Base-by-base conservation (phyloP, 1,139 yeast species). In the Zhuliangozyma parablackwelliae region DNA sequence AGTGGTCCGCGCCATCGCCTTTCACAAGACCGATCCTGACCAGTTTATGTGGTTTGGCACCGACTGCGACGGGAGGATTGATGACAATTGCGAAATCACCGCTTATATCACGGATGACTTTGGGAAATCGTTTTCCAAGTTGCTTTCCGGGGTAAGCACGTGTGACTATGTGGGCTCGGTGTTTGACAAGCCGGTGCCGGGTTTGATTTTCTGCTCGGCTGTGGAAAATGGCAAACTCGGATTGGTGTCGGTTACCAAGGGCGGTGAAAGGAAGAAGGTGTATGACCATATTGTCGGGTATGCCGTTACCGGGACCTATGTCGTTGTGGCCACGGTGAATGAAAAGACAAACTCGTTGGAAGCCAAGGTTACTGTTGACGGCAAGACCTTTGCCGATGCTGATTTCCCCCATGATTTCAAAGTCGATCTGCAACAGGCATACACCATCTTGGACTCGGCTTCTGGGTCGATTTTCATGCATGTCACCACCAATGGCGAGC, bases 291-390 rank as follows among this genome's bases (percentile, higher is more conserved):
- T 65, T 23, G 63, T 65, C n/a, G 75, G 72, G 0, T 63, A 57
- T 44, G 74, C 69, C 9, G 50, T 63, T 26, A 59, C 64, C 27
- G 65, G 86, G 3, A 80, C 77, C 29, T 92, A 74, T 52, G 69
- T 85, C 25, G 76, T 90, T 28, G 85, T 82, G 34, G 96, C 96
- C 0, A 96, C 96, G 0, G 63, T 70, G 2, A 65, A 81, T 6
- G 62, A 63, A 26, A 63, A 62, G 12, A 59, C 57, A 23, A 52
- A 53, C 23, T 59, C 78, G 1, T 65, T 90, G 41, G 70, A 70
- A 37, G 89, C 95, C 0, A 73, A 69, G 49, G 90, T 88, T 0
- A 82, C 97, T 1, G 73, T 80, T 28, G 95, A 92, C 60, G 98
- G 97, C n/a, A 47, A 49, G 6, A 71, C 65, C 1, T 92, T 82